A percentile compares a stretch with the other conserved stretches of the same genome.
Evolutionary conservation across 495 filamentous ascomycete species (phyloP).

Genomic region (Tuber umbilicatum): DNA sequence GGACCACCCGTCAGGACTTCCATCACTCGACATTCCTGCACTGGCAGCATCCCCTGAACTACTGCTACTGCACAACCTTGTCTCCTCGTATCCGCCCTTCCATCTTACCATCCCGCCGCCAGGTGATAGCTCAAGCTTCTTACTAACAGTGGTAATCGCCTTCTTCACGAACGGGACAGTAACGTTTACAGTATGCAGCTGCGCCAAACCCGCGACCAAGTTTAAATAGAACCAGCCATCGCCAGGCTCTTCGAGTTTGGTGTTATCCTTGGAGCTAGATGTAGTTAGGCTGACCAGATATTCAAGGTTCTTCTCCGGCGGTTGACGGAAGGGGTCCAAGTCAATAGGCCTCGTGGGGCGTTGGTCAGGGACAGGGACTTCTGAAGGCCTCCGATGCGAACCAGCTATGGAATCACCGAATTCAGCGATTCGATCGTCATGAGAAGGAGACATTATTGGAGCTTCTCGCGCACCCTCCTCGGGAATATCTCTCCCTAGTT

Average conservation of each 20-base stretch:
- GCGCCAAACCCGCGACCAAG: conserved; percentile 69
- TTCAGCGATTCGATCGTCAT: conserved; percentile 37
- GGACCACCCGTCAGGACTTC: conserved; percentile 29
- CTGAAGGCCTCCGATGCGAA: conserved; percentile 1
- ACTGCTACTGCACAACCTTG: conserved; percentile 54
- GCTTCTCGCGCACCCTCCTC: conserved; percentile 36
- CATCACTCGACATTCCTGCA: conserved; percentile 42
- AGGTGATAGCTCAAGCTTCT: conserved; percentile 62
- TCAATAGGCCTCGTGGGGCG: conserved; percentile 66
- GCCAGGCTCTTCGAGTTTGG: conserved; percentile 48
- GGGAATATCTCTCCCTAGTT: conserved; percentile 38
- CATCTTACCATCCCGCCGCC: conserved; percentile 71
- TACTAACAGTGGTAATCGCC: conserved; percentile 59
- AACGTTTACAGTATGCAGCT: conserved; percentile 71
- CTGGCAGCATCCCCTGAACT: conserved; percentile 41
- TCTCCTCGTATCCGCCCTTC: conserved; percentile 59
- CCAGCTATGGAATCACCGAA: conserved; percentile 31
- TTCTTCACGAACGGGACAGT: conserved; percentile 64
- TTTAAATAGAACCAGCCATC: conserved; percentile 79
- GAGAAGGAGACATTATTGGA: conserved; percentile 33
- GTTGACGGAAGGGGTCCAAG: conserved; percentile 60
- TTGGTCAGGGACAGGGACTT: conserved; percentile 44
- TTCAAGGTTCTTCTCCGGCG: conserved; percentile 65
- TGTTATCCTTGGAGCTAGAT: conserved; percentile 39
- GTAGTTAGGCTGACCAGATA: conserved; percentile 64